These are phyloP conservation scores for Cryptococcus deneoformans DNA, from an alignment of 1,284 basidiomycete species.

Conservation along the genomic window DNA sequence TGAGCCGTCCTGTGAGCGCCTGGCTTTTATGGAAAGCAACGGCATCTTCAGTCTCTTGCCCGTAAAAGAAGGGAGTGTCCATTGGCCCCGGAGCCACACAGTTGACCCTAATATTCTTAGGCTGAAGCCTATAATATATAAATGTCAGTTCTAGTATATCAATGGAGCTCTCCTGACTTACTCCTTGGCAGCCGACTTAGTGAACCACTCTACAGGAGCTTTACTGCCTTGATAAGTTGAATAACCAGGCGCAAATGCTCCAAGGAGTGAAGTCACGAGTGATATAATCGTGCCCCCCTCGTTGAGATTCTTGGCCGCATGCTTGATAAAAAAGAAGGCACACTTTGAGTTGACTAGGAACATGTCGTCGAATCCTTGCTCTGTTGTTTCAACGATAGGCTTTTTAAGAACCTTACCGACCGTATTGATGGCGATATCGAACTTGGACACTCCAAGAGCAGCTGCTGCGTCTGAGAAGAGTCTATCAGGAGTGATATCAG, in stretches of 20 bases:
- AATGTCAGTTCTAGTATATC: not conserved
- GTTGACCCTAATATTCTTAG: conserved; percentile 2
- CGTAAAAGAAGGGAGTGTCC: conserved; percentile 7
- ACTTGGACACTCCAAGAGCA: conserved; percentile 6
- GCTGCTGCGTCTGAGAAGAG: not conserved
- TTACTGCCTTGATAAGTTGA: conserved; percentile 28
- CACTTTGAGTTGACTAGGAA: conserved; percentile 23
- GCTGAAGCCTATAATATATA: not conserved
- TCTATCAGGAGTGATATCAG: not conserved
- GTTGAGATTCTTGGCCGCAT: conserved; percentile 14
- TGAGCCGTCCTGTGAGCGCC: conserved; percentile 1
- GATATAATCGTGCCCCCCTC: conserved; percentile 24
- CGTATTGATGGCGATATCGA: conserved; percentile 25
- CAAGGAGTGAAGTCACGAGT: conserved; percentile 21
- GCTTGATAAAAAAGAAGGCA: conserved; percentile 30
- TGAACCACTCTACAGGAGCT: conserved; percentile 28
- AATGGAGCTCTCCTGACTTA: not conserved
- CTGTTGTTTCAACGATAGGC: conserved; percentile 17
- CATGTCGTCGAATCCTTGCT: conserved; percentile 26
- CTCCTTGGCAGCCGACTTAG: conserved; percentile 23
- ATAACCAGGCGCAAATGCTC: conserved; percentile 22
- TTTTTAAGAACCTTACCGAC: conserved; percentile 32
- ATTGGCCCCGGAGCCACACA: not conserved
- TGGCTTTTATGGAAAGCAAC: conserved; percentile 4
- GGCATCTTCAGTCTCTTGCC: not conserved